Conservation (phyloP, 2,329 filamentous ascomycete species). For the Aspergillus persii region DNA sequence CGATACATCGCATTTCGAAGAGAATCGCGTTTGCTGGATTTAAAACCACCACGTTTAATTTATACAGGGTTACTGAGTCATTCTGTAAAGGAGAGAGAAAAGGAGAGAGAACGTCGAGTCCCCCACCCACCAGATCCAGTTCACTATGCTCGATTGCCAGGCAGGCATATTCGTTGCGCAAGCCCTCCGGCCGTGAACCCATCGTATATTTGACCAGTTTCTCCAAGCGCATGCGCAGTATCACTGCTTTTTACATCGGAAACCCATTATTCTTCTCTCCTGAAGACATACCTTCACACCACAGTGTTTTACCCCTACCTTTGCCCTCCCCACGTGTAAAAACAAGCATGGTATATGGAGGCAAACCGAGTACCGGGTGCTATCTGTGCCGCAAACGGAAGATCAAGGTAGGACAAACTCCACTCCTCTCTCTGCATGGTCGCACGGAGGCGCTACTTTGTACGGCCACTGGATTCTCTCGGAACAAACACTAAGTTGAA, state of each 20-base stretch:
- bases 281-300: not conserved
- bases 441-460: no score
- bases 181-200: slow-evolving; percentile 1
- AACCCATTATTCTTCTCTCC: not conserved
- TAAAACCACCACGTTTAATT: not conserved
- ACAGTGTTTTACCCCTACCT: not conserved
- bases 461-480: not conserved
- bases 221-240: not conserved
- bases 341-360: slow-evolving; percentile 40
- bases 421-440: not conserved
- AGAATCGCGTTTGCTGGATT: not conserved
- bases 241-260: not conserved
- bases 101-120: not conserved
- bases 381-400: slow-evolving; percentile 40
- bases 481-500: slow-evolving; percentile 11
- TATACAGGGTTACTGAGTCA: not conserved
- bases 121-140: not conserved
- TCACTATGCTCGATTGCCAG: slow-evolving; percentile 13
- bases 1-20: not conserved
- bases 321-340: not conserved
- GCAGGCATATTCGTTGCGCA: slow-evolving; percentile 7
- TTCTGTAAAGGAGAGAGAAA: no score
- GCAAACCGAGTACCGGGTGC: slow-evolving; percentile 41
- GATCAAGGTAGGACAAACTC: slow-evolving; percentile 34
- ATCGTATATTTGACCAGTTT: not conserved